Evolutionary conservation across 139 green algal species (phyloP).

Genomic region (Pseudopediastrum boryanum): DNA sequence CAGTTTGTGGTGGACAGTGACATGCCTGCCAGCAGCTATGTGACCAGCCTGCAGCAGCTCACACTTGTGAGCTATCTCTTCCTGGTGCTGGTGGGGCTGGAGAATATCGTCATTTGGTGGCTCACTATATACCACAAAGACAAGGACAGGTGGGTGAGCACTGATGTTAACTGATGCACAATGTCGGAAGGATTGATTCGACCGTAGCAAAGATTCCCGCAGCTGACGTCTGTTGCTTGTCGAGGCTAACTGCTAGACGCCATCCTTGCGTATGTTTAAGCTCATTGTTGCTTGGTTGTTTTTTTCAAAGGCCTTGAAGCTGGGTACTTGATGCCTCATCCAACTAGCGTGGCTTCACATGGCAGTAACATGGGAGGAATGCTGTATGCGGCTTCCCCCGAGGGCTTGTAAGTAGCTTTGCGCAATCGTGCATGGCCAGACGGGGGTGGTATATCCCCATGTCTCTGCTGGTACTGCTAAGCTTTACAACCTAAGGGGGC

Average conservation of each 20-base stretch:
- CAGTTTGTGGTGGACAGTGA: slow-evolving; percentile 36
- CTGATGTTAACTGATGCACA: background rate
- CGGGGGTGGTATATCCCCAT: no score
- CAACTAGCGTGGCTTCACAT: no score
- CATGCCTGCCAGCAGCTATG: slow-evolving; percentile 27
- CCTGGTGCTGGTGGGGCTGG: slow-evolving; percentile 13
- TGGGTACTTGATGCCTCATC: no score
- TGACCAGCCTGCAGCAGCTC: slow-evolving; percentile 30
- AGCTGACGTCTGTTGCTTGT: no score
- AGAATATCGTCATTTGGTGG: slow-evolving; percentile 23
- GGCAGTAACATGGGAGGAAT: no score
- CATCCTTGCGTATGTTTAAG: background rate
- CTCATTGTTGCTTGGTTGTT: background rate
- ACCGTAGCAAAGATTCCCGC: background rate
- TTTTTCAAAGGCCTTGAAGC: background rate
- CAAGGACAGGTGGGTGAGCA: background rate
- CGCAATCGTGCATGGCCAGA: no score
- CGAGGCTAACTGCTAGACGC: no score
- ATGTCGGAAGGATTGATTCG: background rate
- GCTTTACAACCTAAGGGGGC: no score
- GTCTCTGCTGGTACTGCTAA: no score
- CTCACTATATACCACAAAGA: background rate
- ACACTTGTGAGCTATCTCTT: slow-evolving; percentile 8
- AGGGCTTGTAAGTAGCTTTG: no score
- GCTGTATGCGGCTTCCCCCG: no score